Base-by-base conservation (phyloP, 306 rosid genomes). In the Ochetophila trinervis region DNA sequence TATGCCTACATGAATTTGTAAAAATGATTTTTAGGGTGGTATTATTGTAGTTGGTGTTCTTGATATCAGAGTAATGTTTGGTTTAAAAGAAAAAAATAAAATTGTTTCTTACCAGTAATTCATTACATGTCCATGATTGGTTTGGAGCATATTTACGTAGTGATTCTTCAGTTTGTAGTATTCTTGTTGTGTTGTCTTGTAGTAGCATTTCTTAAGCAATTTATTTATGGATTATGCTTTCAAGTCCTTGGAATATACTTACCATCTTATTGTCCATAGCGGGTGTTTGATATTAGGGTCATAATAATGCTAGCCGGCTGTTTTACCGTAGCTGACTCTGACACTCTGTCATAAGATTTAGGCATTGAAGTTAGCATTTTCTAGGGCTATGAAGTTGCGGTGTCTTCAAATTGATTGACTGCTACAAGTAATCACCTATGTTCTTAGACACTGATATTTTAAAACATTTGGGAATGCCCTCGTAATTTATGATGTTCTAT, bases 181-280 rank as follows among this genome's bases (percentile, higher is more conserved):
- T 51, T 57, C 71, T 2, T 34, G 10, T 12, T 69, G 18, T 74
- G 18, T 74, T 58, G 72, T 70, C 47, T 42, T 21, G 20, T 58
- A 56, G 57, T 53, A 69, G 45, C 50, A 53, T 57, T 61, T 54
- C 23, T 47, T 17, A 37, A 57, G 53, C 71, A 57, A 63, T 65
- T 63, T 69, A 60, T 60, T 69, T 37, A 34, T 44, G 48, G 19
- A 23, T 59, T 5, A 12, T 5, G 11, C 15, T 18, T 22, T 47
- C 51, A 1, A 52, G 60, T 51, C 66, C 48, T 44, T 17, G 57
- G 54, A 60, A 63, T 57, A 35, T 36, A 6, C 48, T 20, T 60
- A 22, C 17, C 60, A n/a, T 65, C n/a, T 57, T 53, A 22, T 35
- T 32, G 68, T n/a, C 40, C 13, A 47, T 53, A 20, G 32, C 11